A percentile compares a stretch with the other conserved stretches of the same genome.
Conservation (phyloP, 2,329 filamentous ascomycete species). For the Sclerotinia minor region DNA sequence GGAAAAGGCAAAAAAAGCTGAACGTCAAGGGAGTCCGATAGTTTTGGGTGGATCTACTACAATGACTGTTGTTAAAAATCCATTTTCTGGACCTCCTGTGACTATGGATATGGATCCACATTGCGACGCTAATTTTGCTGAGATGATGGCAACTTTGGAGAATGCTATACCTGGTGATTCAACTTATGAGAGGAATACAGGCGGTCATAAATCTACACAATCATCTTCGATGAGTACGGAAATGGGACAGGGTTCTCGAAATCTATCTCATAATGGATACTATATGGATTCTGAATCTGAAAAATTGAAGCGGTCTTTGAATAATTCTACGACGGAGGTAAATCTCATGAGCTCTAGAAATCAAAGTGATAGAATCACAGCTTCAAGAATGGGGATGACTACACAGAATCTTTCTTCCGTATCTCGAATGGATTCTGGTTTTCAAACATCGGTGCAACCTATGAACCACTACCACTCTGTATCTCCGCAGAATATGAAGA, state of each 20-base stretch:
- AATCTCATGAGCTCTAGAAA: background rate
- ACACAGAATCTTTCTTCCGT: background rate
- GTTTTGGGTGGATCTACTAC: background rate
- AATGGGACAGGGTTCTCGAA: background rate
- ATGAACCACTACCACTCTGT: background rate
- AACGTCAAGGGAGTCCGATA: background rate
- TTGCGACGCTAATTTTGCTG: background rate
- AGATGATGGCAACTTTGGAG: slow-evolving; percentile 2
- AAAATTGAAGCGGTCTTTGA: background rate
- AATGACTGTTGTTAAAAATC: background rate
- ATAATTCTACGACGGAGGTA: background rate
- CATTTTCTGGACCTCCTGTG: background rate
- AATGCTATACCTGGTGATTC: background rate
- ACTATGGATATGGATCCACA: background rate
- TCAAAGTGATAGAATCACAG: background rate
- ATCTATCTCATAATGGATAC: background rate
- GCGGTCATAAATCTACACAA: background rate
- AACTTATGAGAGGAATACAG: too few relatives aligned
- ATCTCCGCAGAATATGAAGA: background rate
- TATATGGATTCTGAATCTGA: background rate
- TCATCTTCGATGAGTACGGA: too few relatives aligned
- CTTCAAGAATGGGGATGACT: background rate
- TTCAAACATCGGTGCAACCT: background rate
- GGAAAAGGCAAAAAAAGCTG: background rate
- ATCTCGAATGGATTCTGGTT: background rate